Conservation (phyloP, 1,284 basidiomycete species). For the Microbotryomycetes sp. region DNA sequence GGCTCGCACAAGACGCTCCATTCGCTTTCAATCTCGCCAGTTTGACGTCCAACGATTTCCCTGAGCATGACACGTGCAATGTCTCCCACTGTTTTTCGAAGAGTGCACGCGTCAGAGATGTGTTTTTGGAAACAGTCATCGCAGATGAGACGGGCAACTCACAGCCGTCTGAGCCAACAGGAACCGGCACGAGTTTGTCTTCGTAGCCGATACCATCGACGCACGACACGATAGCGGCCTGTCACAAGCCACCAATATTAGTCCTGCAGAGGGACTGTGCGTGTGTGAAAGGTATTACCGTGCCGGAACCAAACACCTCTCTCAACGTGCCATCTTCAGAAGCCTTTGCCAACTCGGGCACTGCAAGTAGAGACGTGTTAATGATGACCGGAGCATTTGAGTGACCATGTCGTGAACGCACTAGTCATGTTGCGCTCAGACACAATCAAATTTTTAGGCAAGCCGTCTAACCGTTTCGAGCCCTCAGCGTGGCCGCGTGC, state of each 20-base stretch:
- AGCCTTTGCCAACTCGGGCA: constrained; percentile 78
- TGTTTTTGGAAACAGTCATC: too few relatives aligned
- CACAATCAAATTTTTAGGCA: constrained; percentile 64
- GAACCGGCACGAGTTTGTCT: constrained; percentile 69
- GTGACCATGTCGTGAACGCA: background rate
- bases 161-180: constrained; percentile 80
- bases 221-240: constrained; percentile 53
- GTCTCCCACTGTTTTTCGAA: constrained; percentile 12
- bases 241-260: background rate
- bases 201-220: constrained; percentile 51
- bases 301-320: constrained; percentile 94
- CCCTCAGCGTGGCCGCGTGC: constrained; percentile 66
- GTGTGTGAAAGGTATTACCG: constrained; percentile 37
- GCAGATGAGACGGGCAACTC: constrained; percentile 52
- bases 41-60: constrained; percentile 82
- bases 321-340: constrained; percentile 64
- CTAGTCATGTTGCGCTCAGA: constrained; percentile 77
- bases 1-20: constrained; percentile 50
- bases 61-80: constrained; percentile 73
- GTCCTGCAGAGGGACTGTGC: background rate
- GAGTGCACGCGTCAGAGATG: too few relatives aligned
- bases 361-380: background rate
- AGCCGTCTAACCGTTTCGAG: constrained; percentile 49
- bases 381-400: background rate
- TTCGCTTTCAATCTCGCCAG: constrained; percentile 69